A percentile compares a stretch with the other conserved stretches of the same genome.
These are phyloP conservation scores for Talaromyces sp. DNA, from an alignment of 2,329 filamentous ascomycete genomes.

Conservation along the genomic window DNA sequence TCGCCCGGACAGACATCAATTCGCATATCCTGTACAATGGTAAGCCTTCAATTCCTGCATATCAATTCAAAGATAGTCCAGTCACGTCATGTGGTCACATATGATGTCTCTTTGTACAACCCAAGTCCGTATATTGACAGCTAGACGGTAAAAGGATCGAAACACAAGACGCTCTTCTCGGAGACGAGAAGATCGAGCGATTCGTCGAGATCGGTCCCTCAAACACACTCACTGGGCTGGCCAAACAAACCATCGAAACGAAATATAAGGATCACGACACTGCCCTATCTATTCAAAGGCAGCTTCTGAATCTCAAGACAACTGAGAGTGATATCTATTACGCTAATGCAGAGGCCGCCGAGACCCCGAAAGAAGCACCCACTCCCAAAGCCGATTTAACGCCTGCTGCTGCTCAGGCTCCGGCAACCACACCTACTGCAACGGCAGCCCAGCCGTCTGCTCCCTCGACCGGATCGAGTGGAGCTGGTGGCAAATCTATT, in stretches of 20 bases:
- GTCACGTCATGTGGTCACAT: not conserved
- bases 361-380: slow-evolving; percentile 70
- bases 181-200: slow-evolving; percentile 89
- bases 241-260: slow-evolving; percentile 86
- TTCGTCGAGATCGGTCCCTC: slow-evolving; percentile 99
- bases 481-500: slow-evolving; percentile 50
- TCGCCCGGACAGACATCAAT: not conserved
- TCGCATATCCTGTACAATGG: slow-evolving; percentile 4
- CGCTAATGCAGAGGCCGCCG: slow-evolving; percentile 34
- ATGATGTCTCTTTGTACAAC: not conserved
- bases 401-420: slow-evolving; percentile 50
- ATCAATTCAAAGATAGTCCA: not conserved
- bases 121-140: not conserved
- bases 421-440: slow-evolving; percentile 61
- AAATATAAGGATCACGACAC: slow-evolving; percentile 99
- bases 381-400: slow-evolving; percentile 43
- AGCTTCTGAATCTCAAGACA: not conserved
- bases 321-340: slow-evolving; percentile 76
- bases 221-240: slow-evolving; percentile 99
- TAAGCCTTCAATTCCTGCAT: not conserved
- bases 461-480: not conserved
- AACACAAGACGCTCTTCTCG: slow-evolving; percentile 98
- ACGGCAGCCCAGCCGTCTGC: slow-evolving; percentile 49
- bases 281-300: slow-evolving; percentile 7
- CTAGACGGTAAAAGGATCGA: slow-evolving; percentile 74